Percentiles rank a stretch among this genome's conserved stretches.
Conservation (phyloP, 495 filamentous ascomycete species). For the Chaetomidium leptoderma region DNA sequence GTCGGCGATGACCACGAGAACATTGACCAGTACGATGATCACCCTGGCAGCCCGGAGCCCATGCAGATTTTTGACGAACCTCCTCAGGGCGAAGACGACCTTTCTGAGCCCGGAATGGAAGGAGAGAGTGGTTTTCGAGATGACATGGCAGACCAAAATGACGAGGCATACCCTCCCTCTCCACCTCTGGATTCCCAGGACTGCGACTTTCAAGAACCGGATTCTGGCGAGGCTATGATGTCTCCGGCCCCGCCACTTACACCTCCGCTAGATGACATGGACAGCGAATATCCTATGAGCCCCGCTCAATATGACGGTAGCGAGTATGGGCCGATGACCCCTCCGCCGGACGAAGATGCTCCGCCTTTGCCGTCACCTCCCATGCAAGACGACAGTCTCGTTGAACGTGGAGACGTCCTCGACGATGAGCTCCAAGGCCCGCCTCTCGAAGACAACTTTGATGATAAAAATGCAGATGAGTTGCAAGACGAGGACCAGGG, state of each 20-base stretch:
- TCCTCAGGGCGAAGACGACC: background rate
- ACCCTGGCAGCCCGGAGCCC: no score
- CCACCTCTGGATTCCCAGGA: background rate
- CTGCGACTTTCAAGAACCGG: background rate
- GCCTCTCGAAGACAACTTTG: background rate
- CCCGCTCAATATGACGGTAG: constrained; percentile 8
- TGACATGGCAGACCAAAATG: background rate
- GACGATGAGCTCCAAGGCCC: background rate
- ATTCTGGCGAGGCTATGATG: background rate
- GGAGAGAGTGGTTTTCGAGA: background rate
- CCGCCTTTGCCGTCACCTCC: constrained; percentile 2
- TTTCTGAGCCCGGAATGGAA: background rate
- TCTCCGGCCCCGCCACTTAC: constrained; percentile 9
- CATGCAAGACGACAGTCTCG: background rate
- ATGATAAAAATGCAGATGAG: background rate
- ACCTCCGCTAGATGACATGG: background rate
- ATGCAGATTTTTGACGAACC: constrained; percentile 4
- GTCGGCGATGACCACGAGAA: background rate
- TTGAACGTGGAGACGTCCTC: background rate
- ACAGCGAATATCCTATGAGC: background rate
- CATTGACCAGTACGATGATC: background rate
- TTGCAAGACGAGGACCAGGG: background rate
- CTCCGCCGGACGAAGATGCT: constrained; percentile 1
- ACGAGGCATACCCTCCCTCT: background rate
- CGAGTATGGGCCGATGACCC: constrained; percentile 8